These are phyloP conservation scores for Cetraspora pellucida DNA, from an alignment of 192 early-diverging fungal genomes.

Conservation along the genomic window DNA sequence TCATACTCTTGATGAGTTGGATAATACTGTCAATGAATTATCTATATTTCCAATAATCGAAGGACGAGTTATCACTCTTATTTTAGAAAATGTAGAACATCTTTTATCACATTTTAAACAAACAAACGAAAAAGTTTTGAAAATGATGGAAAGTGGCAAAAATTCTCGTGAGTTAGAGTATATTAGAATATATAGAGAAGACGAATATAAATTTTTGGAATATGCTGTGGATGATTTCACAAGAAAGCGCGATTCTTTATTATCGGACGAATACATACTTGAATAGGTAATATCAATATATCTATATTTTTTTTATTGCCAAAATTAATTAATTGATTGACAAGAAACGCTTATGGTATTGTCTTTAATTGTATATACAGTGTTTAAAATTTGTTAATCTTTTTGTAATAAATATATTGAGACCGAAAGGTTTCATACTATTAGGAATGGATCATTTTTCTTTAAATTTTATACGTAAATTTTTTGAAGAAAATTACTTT, in stretches of 20 bases:
- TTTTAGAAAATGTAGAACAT: slow-evolving; percentile 19
- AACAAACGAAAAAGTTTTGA: slow-evolving; percentile 27
- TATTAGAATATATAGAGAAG: slow-evolving; percentile 30
- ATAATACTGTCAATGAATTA: slow-evolving; percentile 9
- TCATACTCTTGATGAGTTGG: neutral
- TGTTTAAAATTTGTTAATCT: too few relatives aligned
- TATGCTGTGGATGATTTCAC: slow-evolving; percentile 30
- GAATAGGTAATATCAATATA: too few relatives aligned
- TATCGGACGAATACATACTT: neutral
- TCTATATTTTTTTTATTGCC: too few relatives aligned
- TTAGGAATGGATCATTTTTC: too few relatives aligned
- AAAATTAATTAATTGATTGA: too few relatives aligned
- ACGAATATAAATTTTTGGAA: slow-evolving; percentile 26
- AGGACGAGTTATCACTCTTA: neutral
- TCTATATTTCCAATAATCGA: slow-evolving; percentile 15
- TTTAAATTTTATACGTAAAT: too few relatives aligned
- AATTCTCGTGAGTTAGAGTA: slow-evolving; percentile 26
- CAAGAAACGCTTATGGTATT: too few relatives aligned
- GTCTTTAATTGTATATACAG: too few relatives aligned
- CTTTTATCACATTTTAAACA: slow-evolving; percentile 19
- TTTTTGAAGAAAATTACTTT: too few relatives aligned
- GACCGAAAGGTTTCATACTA: too few relatives aligned
- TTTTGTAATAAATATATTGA: too few relatives aligned
- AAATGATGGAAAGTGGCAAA: slow-evolving; percentile 27
- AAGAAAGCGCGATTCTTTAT: slow-evolving; percentile 25